Percentiles rank a stretch among this genome's conserved stretches.
Evolutionary conservation across 129 eudicot genomes (phyloP).

Genomic region (Ambrosia artemisiifolia): DNA sequence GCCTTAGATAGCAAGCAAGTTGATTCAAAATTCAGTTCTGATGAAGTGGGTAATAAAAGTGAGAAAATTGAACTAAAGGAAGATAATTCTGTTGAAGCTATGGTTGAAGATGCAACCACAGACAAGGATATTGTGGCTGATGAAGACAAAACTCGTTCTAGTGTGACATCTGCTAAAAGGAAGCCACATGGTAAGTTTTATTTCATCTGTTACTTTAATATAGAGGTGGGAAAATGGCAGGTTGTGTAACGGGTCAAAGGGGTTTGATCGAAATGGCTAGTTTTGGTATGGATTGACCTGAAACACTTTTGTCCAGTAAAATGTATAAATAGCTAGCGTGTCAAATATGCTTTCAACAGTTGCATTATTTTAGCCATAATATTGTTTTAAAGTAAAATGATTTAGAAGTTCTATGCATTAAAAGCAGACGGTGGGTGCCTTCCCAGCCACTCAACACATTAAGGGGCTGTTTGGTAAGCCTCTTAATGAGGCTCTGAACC

Average conservation of each 20-base stretch:
- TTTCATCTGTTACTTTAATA: not conserved
- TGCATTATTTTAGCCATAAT: not conserved
- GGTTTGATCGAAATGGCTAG: not conserved
- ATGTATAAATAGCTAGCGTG: not conserved
- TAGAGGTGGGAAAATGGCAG: not conserved
- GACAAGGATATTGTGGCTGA: conserved; percentile 15
- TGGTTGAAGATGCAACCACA: conserved; percentile 35
- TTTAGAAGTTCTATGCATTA: not conserved
- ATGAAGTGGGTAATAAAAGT: conserved; percentile 29
- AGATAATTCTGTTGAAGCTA: conserved; percentile 36
- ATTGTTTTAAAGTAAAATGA: not conserved
- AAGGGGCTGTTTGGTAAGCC: too few species aligned
- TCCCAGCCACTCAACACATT: not conserved
- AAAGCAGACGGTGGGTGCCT: not conserved
- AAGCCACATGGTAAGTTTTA: conserved; percentile 56
- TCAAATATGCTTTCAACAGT: not conserved
- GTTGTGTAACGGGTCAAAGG: not conserved
- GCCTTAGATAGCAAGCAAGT: conserved; percentile 52
- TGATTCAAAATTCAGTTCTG: conserved; percentile 42
- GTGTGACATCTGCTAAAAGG: conserved; percentile 43
- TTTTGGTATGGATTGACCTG: not conserved
- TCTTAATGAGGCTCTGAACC: too few species aligned
- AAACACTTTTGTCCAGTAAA: not conserved
- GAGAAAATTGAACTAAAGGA: conserved; percentile 44
- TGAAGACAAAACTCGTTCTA: conserved; percentile 35